Conservation (phyloP, 257 asterid species). For the Solanum megistacrolobum region DNA sequence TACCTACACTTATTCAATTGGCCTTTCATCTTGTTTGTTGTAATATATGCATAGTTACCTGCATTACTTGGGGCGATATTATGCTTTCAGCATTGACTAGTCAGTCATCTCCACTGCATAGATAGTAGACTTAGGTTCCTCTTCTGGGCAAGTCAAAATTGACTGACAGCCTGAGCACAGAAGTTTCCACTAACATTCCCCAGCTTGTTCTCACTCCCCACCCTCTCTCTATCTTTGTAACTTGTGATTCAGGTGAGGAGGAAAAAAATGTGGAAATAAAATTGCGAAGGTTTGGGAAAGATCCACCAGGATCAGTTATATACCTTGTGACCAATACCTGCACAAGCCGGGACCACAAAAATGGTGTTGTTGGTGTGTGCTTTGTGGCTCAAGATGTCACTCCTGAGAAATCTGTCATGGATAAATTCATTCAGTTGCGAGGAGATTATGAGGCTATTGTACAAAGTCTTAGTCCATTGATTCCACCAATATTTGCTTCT, state of each 20-base stretch:
- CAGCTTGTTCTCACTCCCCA: not conserved
- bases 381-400: constrained; percentile 69
- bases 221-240: not conserved
- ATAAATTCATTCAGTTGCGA: constrained; percentile 49
- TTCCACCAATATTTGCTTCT: constrained; percentile 71
- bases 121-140: not conserved
- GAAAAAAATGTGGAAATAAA: constrained; percentile 49
- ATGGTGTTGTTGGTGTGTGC: constrained; percentile 48
- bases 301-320: constrained; percentile 12
- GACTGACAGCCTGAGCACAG: not conserved
- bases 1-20: not conserved
- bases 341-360: constrained; percentile 52
- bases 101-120: not conserved
- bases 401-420: constrained; percentile 36
- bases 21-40: not conserved
- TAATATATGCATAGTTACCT: not conserved
- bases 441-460: constrained; percentile 55
- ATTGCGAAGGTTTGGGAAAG: constrained; percentile 28
- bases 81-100: not conserved
- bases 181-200: not conserved
- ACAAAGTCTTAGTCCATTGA: constrained; percentile 43
- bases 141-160: not conserved
- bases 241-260: constrained; percentile 47
- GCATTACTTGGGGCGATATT: not conserved
- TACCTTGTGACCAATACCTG: constrained; percentile 44